Evolutionary conservation across 2,329 filamentous ascomycete genomes (phyloP).

Genomic region (Aphanoascus verrucosus): DNA sequence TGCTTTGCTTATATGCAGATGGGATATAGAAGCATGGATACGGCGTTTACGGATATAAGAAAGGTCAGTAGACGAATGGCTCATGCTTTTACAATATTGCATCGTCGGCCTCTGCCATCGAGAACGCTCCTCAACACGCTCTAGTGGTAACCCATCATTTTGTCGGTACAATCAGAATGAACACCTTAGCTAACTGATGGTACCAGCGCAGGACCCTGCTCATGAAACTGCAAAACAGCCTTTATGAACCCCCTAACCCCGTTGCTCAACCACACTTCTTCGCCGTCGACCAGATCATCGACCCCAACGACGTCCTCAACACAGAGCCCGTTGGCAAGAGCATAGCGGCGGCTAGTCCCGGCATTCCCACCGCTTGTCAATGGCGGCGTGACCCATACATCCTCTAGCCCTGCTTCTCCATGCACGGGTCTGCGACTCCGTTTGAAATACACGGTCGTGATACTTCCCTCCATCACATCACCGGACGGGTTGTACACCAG

Average conservation of each 20-base stretch:
- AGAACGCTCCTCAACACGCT: neutral
- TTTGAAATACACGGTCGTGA: constrained; percentile 74
- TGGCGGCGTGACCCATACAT: constrained; percentile 66
- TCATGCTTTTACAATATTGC: neutral
- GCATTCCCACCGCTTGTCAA: constrained; percentile 69
- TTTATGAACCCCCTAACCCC: no score
- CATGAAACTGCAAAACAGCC: neutral
- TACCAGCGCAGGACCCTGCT: neutral
- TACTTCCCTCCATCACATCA: constrained; percentile 66
- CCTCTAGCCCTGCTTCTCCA: constrained; percentile 23
- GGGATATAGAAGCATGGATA: neutral
- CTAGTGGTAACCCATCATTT: no score
- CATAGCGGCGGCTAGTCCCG: constrained; percentile 74
- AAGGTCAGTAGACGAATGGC: no score
- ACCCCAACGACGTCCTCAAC: constrained; percentile 53
- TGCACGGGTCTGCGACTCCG: constrained; percentile 29
- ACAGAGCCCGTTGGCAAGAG: constrained; percentile 58
- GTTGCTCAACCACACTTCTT: constrained; percentile 37
- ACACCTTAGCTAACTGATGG: neutral
- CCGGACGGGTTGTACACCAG: constrained; percentile 56
- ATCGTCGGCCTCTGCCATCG: no score
- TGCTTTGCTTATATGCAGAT: neutral
- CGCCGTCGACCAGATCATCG: constrained; percentile 55
- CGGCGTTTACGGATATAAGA: neutral
- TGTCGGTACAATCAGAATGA: neutral